These are phyloP conservation scores for Gelatoporia subvermispora DNA, from an alignment of 768 basidiomycete species.

Conservation along the genomic window DNA sequence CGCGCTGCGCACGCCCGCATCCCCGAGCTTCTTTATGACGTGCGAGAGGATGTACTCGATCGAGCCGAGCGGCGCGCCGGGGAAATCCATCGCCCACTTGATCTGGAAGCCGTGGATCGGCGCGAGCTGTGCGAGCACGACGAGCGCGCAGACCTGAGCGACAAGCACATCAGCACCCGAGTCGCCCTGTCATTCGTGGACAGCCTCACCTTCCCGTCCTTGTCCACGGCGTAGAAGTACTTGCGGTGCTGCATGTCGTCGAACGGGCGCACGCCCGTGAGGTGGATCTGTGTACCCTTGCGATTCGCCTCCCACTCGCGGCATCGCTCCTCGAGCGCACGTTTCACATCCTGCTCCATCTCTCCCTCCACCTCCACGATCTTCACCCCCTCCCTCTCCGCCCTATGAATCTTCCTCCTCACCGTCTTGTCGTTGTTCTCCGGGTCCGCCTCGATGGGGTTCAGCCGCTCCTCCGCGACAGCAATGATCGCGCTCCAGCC, in stretches of 20 bases:
- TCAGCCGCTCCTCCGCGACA: slow-evolving; percentile 55
- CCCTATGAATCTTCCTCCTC: slow-evolving; percentile 56
- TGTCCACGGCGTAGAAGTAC: slow-evolving; percentile 38
- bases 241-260: slow-evolving; percentile 33
- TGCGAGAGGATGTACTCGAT: slow-evolving; percentile 34
- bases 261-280: slow-evolving; percentile 36
- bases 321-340: slow-evolving; percentile 47
- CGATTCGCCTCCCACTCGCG: slow-evolving; percentile 49
- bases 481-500: slow-evolving; percentile 59
- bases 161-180: background rate
- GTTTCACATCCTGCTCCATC: slow-evolving; percentile 42
- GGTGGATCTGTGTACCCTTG: slow-evolving; percentile 53
- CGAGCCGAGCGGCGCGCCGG: slow-evolving; percentile 35
- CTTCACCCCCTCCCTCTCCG: slow-evolving; percentile 49
- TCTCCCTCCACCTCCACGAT: slow-evolving; percentile 39
- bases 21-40: slow-evolving; percentile 33
- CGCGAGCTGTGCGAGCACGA: slow-evolving; percentile 37
- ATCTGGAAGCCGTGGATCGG: slow-evolving; percentile 38
- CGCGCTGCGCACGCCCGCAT: slow-evolving; percentile 30
- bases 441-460: slow-evolving; percentile 43
- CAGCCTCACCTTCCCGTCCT: slow-evolving; percentile 28
- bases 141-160: slow-evolving; percentile 31
- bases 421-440: slow-evolving; percentile 49
- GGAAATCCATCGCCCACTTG: slow-evolving; percentile 43
- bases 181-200: background rate